These are phyloP conservation scores for Leccinellum rugosiceps DNA, from an alignment of 768 basidiomycete genomes.

Conservation along the genomic window DNA sequence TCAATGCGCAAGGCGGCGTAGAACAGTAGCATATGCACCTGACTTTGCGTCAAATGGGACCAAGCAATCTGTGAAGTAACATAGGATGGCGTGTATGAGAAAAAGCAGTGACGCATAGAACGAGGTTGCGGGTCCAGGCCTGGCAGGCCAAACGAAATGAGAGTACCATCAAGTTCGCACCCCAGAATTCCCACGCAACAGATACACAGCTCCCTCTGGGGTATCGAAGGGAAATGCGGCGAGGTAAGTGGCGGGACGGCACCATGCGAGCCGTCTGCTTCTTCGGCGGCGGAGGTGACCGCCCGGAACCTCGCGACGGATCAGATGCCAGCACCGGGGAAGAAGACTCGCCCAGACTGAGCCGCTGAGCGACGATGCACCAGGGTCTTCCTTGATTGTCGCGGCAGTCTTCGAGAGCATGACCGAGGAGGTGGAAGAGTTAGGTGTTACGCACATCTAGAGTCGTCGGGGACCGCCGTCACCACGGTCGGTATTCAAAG, in stretches of 20 bases:
- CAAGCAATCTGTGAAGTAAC: no score
- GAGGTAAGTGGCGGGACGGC: conserved; percentile 22
- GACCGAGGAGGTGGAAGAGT: not conserved
- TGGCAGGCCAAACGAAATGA: no score
- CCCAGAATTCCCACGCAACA: no score
- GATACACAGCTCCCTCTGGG: not conserved
- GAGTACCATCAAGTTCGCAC: no score
- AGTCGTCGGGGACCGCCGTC: not conserved
- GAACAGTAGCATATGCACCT: no score
- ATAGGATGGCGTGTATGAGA: no score
- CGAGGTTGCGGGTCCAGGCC: no score
- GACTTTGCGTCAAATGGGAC: no score
- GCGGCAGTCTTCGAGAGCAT: conserved; percentile 1
- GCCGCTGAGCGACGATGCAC: not conserved
- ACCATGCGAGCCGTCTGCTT: conserved; percentile 27
- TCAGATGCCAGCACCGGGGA: not conserved
- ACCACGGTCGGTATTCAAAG: not conserved
- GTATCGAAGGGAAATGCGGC: conserved; percentile 5
- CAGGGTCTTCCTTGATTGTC: not conserved
- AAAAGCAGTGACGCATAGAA: no score
- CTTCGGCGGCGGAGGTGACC: conserved; percentile 3
- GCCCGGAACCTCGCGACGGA: not conserved
- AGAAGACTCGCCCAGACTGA: not conserved
- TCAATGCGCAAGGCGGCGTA: no score
- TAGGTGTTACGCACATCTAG: not conserved